A percentile compares a stretch with the other conserved stretches of the same genome.
Evolutionary conservation across 495 filamentous ascomycete species (phyloP).

Genomic region (Aspergillus bridgeri): DNA sequence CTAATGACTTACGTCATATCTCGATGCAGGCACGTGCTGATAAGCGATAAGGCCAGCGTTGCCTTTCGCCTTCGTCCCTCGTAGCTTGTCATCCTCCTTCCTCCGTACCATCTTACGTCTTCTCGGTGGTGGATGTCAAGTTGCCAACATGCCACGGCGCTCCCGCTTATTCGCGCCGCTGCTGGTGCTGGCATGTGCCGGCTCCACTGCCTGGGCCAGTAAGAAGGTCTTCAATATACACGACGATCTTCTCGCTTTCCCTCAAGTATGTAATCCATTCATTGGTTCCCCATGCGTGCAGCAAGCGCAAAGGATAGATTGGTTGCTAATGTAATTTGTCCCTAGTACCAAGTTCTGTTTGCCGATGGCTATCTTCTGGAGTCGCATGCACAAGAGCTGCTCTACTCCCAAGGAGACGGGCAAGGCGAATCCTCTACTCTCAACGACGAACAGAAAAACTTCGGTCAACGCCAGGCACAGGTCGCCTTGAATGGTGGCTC

Average conservation of each 20-base stretch:
- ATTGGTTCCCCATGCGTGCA: no score
- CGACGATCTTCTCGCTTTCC: conserved; percentile 88
- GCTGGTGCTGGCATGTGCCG: conserved; percentile 34
- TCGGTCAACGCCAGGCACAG: conserved; percentile 25
- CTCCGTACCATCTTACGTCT: neutral
- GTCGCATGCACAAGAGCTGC: conserved; percentile 58
- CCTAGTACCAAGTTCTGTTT: conserved; percentile 80
- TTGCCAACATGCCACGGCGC: conserved; percentile 27
- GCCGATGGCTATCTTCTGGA: conserved; percentile 72
- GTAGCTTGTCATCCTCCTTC: conserved; percentile 1
- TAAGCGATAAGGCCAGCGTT: no score
- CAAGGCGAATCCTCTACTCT: conserved; percentile 11
- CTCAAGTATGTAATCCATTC: conserved; percentile 63
- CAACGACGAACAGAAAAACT: conserved; percentile 9
- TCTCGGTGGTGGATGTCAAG: neutral
- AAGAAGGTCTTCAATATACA: conserved; percentile 72
- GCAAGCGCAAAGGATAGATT: no score
- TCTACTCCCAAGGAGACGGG: conserved; percentile 35
- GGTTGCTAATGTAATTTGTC: conserved; percentile 6
- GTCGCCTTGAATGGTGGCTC: conserved; percentile 19
- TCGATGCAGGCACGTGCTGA: no score
- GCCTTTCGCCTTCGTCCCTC: neutral
- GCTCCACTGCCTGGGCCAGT: conserved; percentile 44
- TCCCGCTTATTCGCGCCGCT: conserved; percentile 24
- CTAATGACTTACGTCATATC: no score